These are phyloP conservation scores for Penicillium sp. DNA, from an alignment of 2,329 filamentous ascomycete genomes.

Conservation along the genomic window DNA sequence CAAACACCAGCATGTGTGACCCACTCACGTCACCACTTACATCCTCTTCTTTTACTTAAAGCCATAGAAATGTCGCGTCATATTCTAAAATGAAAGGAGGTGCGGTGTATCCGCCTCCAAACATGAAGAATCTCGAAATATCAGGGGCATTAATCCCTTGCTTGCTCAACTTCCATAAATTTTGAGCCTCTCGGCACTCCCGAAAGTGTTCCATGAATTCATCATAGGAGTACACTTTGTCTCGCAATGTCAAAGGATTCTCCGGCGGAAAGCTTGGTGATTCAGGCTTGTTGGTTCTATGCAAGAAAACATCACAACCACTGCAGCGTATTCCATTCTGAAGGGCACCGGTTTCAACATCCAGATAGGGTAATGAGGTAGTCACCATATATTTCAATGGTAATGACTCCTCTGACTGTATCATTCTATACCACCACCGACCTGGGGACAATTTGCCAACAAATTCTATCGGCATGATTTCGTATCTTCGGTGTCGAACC, in stretches of 20 bases:
- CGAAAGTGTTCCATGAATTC: background rate
- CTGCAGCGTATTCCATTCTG: background rate
- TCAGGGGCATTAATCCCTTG: too few relatives aligned
- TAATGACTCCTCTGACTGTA: too few relatives aligned
- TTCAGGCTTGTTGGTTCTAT: too few relatives aligned
- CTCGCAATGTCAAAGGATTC: background rate
- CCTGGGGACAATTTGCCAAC: background rate
- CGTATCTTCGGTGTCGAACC: background rate
- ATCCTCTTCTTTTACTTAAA: background rate
- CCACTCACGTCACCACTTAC: background rate
- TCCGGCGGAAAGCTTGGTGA: too few relatives aligned
- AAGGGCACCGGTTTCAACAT: background rate
- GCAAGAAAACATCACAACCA: background rate
- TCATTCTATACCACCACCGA: too few relatives aligned
- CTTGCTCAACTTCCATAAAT: background rate
- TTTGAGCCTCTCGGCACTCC: background rate
- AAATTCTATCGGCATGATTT: background rate
- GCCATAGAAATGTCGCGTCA: background rate
- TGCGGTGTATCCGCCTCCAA: accelerated
- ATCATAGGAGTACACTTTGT: background rate
- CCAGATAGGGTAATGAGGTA: background rate
- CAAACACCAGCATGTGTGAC: background rate
- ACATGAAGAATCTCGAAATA: background rate
- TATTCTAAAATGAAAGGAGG: background rate
- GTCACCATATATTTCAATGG: background rate